Evolutionary conservation across 306 rosid species (phyloP).

Genomic region (Quercus aquifolioides): DNA sequence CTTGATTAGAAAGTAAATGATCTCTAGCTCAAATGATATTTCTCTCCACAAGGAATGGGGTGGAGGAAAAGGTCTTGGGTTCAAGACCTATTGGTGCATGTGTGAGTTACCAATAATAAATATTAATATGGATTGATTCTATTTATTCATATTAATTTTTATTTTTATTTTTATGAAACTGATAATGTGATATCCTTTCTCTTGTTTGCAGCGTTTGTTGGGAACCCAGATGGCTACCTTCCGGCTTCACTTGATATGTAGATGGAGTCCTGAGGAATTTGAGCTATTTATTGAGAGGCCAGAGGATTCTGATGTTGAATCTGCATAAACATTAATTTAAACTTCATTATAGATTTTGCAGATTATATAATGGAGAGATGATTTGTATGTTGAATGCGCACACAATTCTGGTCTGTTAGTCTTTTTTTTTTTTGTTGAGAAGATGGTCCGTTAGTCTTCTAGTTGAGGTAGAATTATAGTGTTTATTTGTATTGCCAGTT

Average conservation of each 20-base stretch:
- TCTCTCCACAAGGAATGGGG: too few species aligned
- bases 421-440: too few species aligned
- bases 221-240: slow-evolving; percentile 81
- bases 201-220: slow-evolving; percentile 62
- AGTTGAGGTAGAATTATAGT: background rate
- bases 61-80: too few species aligned
- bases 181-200: background rate
- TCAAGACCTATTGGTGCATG: too few species aligned
- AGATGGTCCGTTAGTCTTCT: background rate
- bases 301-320: slow-evolving; percentile 74
- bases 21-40: background rate
- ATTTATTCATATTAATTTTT: background rate
- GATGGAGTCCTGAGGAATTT: slow-evolving; percentile 79
- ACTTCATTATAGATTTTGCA: background rate
- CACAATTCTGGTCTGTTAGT: background rate
- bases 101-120: too few species aligned
- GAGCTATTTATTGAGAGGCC: slow-evolving; percentile 64
- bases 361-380: background rate
- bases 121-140: too few species aligned
- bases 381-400: background rate
- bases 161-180: background rate
- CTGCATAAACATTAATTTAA: slow-evolving; percentile 25
- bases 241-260: slow-evolving; percentile 65
- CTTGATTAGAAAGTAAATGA: background rate
- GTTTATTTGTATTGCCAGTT: background rate